Conservation (phyloP, 495 filamentous ascomycete genomes). For the Aspergillus saccharolyticus region DNA sequence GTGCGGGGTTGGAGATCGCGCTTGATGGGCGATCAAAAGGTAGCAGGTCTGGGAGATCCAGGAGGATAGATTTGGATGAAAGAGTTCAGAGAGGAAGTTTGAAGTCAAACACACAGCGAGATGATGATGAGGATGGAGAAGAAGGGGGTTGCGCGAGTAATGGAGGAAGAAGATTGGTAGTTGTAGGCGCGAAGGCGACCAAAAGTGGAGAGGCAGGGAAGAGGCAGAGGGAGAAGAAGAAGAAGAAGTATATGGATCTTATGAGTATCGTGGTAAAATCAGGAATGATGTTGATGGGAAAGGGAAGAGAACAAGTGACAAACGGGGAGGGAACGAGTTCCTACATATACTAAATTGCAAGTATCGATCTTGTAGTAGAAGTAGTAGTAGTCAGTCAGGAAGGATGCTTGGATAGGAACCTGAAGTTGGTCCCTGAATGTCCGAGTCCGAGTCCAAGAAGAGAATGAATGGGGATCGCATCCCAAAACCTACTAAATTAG, state of each 20-base stretch:
- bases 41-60: neutral
- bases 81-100: constrained; percentile 1
- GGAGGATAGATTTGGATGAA: constrained; percentile 5
- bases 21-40: constrained; percentile 12
- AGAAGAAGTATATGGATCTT: constrained; percentile 15
- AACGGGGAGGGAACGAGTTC: constrained; percentile 18
- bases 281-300: constrained; percentile 15
- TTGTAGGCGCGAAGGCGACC: constrained; percentile 19
- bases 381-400: neutral
- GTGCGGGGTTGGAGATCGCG: constrained; percentile 13
- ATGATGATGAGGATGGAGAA: constrained; percentile 11
- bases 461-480: neutral
- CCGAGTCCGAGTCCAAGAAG: neutral
- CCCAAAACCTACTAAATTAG: neutral
- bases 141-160: constrained; percentile 5
- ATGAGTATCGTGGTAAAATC: constrained; percentile 10
- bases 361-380: too few species aligned
- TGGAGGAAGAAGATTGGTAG: constrained; percentile 6
- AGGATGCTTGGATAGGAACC: constrained; percentile 6
- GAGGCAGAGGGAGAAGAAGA: constrained; percentile 7
- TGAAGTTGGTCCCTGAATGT: constrained; percentile 7
- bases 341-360: constrained; percentile 12
- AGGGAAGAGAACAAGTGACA: constrained; percentile 21
- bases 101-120: constrained; percentile 5
- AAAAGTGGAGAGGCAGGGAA: constrained; percentile 13